Base-by-base conservation (phyloP, 78 protist species). In the Guillardia theta region DNA sequence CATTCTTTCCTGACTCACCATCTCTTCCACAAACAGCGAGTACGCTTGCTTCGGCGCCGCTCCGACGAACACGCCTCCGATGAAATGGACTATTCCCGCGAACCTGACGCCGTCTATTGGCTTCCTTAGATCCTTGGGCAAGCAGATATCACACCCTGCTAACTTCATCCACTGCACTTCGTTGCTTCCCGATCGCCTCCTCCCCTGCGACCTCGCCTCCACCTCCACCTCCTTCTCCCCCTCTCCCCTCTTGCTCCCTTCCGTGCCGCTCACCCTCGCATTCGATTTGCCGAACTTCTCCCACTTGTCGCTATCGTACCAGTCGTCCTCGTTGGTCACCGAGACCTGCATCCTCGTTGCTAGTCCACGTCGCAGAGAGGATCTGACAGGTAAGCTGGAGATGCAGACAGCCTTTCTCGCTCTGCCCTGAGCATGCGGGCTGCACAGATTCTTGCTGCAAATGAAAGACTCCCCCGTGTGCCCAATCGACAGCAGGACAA, bases 241-340 rank as follows among this genome's bases (percentile, higher is more conserved):
- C 6, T 58, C 70, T 6, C 70, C 70, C 6, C 70, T 1, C 6
- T 30, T 6, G 70, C 70, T 58, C 70, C 70, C 70, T 27, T n/a
- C n/a, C n/a, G n/a, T n/a, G n/a, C n/a, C n/a, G n/a, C n/a, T n/a
- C n/a, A n/a, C n/a, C n/a, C n/a, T n/a, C n/a, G n/a, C n/a, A n/a
- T n/a, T n/a, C n/a, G 2, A 58, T 24, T 6, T 6, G 70, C 70
- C 21, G 70, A 58, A 30, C 70, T 9, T 9, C 41, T 12, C 83
- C 22, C 83, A 70, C 83, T 24, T 70, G 83, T 70, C 83, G 83
- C 83, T 70, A 22, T 70, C 83, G 83, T 70, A 70, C 83, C 83
- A 70, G 6, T 70, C 83, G 6, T 70, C 83, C 22, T 70, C 83
- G 83, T 70, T 43, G 10, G 83, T 24, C 70, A 58, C 70, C 3